Evolutionary conservation across 2,329 filamentous ascomycete species (phyloP), one percentile per base, ranked within the genome.

Genomic region (Exophiala sideris): DNA sequence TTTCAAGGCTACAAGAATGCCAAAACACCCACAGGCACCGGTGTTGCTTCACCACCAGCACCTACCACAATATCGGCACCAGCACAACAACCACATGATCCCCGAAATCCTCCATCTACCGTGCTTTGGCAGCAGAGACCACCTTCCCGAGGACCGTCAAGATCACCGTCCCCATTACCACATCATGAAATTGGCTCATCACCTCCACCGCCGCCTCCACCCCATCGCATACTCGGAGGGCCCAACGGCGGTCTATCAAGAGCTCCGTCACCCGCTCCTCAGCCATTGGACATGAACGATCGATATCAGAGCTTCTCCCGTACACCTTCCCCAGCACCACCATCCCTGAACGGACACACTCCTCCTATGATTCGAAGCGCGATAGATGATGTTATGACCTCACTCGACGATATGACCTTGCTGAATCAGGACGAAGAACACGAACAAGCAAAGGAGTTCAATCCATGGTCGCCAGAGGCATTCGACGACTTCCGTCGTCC

Each of bases 361-460:
- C 94, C 94, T 1, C 97, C 94, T 2, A 94, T 94, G 0, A 75
- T 99, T 2, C 82, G 94, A 55, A 90, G 91, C 69, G 94, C 94
- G 1, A 99, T 99, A 91, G 92, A 97, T 67, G 92, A 95, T 70
- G 91, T 99, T 3, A 96, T 97, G 84, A 90, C 94, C 61, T 95
- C 94, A 52, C 73, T 99, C 40, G 87, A 95, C 67, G 91, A 91
- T 56, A 89, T 99, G 77, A 86, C 86, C 14, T 77, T 86, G 63
- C 76, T 81, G 39, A 79, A 79, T 52, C 73, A 79, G 18, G 71
- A 67, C 9, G 70, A 73, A 29, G 76, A 76, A 58, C 65, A 76
- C 11, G 79, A 81, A 33, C 79, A 81, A 24, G 48, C 50, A 39
- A 74, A 79, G 0, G 75, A 81, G 0, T 71, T 84, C 7, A 83